These are phyloP conservation scores for Globisporangium rhizosaccharum DNA, from an alignment of 352 stramenopile species.

Conservation along the genomic window DNA sequence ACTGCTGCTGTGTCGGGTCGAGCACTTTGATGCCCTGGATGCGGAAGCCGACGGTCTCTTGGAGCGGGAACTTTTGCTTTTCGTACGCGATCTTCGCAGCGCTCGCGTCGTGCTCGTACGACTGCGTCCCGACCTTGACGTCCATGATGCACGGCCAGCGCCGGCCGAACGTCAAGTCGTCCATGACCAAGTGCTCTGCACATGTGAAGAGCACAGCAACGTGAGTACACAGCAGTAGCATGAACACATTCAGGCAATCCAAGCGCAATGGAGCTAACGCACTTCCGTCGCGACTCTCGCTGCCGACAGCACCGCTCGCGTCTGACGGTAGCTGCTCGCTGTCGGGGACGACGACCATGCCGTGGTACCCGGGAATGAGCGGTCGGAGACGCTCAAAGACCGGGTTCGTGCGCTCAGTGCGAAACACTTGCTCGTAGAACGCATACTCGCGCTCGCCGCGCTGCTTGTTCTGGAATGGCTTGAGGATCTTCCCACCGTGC, in stretches of 20 bases:
- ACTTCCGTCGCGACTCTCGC: constrained; percentile 8
- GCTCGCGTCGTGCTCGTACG: constrained; percentile 89
- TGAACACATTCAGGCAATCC: not conserved
- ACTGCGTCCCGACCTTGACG: constrained; percentile 94
- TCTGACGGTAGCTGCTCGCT: not conserved
- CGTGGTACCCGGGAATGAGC: constrained; percentile 65
- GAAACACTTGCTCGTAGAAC: constrained; percentile 75
- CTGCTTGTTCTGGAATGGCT: constrained; percentile 82
- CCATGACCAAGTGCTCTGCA: constrained; percentile 83
- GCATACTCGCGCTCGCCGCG: constrained; percentile 65
- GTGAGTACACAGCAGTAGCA: not conserved
- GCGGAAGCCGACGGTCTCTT: constrained; percentile 89
- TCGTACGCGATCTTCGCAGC: constrained; percentile 89
- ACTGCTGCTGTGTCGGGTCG: constrained; percentile 39
- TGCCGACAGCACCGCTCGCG: not conserved
- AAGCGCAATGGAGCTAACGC: not conserved
- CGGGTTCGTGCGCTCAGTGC: constrained; percentile 10
- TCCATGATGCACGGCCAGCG: constrained; percentile 92
- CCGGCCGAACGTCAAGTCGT: constrained; percentile 86
- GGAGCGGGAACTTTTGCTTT: constrained; percentile 90
- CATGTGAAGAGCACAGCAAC: not conserved
- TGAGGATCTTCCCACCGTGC: constrained; percentile 64
- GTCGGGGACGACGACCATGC: constrained; percentile 33
- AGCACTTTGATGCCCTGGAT: constrained; percentile 93
- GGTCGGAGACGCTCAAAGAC: constrained; percentile 25